Evolutionary conservation across 2,329 filamentous ascomycete species (phyloP), one percentile per base, ranked within the genome.

Genomic region (Neofusicoccum sp.): DNA sequence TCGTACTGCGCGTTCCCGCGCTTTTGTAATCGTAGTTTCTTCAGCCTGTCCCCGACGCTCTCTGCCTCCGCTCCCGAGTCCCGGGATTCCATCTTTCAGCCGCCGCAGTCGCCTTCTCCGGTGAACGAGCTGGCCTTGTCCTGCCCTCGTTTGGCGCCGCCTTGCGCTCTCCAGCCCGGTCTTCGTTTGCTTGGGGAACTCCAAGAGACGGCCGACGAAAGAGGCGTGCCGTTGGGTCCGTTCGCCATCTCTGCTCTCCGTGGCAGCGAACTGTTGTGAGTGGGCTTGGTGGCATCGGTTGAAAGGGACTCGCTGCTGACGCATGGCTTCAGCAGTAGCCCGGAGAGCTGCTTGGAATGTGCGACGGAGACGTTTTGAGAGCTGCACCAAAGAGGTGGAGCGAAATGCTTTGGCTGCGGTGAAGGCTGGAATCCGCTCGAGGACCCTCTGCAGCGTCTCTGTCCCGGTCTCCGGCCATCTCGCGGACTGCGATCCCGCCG

Each of bases 91-190:
- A 36, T 40, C 48, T 16, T 7, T 53, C 48, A 26, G 31, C 6
- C 8, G 12, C 4, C 9, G 7, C 34, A 12, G 36, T 16, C 36
- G 11, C 6, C 3, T 16, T 24, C n/a, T n/a, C 30, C 30, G 12
- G 31, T 31, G 51, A 56, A 56, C 51, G 40, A 56, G 51, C 51
- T 43, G 51, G 51, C 28, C 51, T 56, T 56, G 51, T 56, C 43
- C 51, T 43, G 38, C 51, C 51, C 28, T 56, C 51, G 38, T 56
- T 26, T 12, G 2, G 11, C 48, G 28, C 20, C 3, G 20, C n/a
- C 16, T 5, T 28, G 3, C 9, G 9, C 14, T 28, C 33, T 38
- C 16, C 14, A 7, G 7, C n/a, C 9, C 3, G 34, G 4, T 4
- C 20, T 16, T n/a, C 12, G 7, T 8, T 30, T 14, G 14, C 33